These are phyloP conservation scores for Lipomyces lipofer DNA, from an alignment of 805 yeast species.

Conservation along the genomic window DNA sequence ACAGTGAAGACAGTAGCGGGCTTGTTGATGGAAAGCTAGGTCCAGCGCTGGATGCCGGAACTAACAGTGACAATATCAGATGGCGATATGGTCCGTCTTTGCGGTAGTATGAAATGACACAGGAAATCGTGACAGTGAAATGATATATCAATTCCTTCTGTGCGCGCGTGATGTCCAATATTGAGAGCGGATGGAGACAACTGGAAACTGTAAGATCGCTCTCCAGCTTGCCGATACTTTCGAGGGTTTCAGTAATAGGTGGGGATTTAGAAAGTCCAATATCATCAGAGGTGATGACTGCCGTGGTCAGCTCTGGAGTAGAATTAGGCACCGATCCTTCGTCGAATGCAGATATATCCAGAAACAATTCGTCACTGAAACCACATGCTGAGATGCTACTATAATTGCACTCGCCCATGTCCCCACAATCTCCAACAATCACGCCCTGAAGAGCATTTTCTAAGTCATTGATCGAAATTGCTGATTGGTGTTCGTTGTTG, in stretches of 20 bases:
- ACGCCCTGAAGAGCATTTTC: too few relatives aligned
- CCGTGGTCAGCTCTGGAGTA: neutral
- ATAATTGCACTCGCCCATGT: too few relatives aligned
- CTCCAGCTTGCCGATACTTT: too few relatives aligned
- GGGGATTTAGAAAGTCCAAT: too few relatives aligned
- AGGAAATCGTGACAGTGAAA: slow-evolving; percentile 24
- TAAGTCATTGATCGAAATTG: too few relatives aligned
- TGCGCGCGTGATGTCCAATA: slow-evolving; percentile 18
- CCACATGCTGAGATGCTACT: too few relatives aligned
- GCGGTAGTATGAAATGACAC: slow-evolving; percentile 24
- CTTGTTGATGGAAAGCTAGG: neutral
- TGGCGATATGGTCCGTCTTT: slow-evolving; percentile 22
- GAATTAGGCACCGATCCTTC: too few relatives aligned
- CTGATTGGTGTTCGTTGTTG: too few relatives aligned
- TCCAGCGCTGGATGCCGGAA: slow-evolving; percentile 13
- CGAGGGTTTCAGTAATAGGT: too few relatives aligned
- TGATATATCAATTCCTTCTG: slow-evolving; percentile 23
- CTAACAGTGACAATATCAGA: slow-evolving; percentile 18
- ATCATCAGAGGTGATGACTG: neutral
- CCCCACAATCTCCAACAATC: too few relatives aligned
- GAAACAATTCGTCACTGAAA: neutral
- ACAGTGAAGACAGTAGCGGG: slow-evolving; percentile 22
- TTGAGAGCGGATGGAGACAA: slow-evolving; percentile 23
- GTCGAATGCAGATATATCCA: too few relatives aligned
- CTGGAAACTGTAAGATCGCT: too few relatives aligned